These are phyloP conservation scores for Gamsiella multidivaricata DNA, from an alignment of 192 early-diverging fungal species.

Conservation along the genomic window DNA sequence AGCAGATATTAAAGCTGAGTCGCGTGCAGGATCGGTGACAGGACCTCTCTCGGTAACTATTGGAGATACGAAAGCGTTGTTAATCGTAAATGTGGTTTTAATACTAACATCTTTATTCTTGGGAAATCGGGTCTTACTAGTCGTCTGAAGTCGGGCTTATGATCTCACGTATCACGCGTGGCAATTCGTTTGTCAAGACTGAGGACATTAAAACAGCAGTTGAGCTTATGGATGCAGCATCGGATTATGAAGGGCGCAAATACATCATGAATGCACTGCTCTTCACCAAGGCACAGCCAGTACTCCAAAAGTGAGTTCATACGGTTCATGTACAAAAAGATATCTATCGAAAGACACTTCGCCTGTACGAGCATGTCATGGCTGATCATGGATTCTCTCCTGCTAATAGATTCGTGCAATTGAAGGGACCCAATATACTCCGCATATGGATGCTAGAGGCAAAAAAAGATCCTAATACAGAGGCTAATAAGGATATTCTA, in stretches of 20 bases:
- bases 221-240: constrained; percentile 9
- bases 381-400: neutral
- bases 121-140: neutral
- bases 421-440: constrained; percentile 7
- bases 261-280: constrained; percentile 32
- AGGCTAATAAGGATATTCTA: constrained; percentile 16
- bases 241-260: constrained; percentile 10
- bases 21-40: neutral
- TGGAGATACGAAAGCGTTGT: no score
- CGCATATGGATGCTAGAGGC: constrained; percentile 22
- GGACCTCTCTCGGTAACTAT: neutral
- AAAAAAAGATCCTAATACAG: neutral
- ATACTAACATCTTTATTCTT: no score
- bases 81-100: no score
- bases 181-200: constrained; percentile 12
- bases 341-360: no score
- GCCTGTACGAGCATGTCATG: no score
- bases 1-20: neutral
- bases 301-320: constrained; percentile 13
- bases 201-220: constrained; percentile 6
- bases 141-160: constrained; percentile 1
- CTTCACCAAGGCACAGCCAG: constrained; percentile 4
- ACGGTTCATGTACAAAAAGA: no score
- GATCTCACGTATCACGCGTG: constrained; percentile 8
- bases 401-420: constrained; percentile 18